These are phyloP conservation scores for Fonsecaea monophora DNA, from an alignment of 2,329 filamentous ascomycete species.

Conservation along the genomic window DNA sequence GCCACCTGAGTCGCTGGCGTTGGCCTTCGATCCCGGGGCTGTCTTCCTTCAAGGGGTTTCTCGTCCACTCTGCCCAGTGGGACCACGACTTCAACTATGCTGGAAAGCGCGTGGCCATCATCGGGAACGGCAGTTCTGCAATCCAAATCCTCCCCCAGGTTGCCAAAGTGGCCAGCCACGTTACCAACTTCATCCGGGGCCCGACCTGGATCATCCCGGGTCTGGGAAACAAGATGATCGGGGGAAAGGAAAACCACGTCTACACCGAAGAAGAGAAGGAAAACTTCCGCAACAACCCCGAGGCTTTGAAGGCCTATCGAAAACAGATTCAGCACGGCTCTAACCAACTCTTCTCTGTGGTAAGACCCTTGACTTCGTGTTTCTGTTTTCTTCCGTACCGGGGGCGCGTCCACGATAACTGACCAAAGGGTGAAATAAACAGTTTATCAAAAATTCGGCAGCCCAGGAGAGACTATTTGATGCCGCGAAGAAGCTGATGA, in stretches of 20 bases:
- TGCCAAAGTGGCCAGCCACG: conserved; percentile 33
- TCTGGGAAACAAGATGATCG: conserved; percentile 19
- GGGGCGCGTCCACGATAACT: no score
- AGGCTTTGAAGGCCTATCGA: no score
- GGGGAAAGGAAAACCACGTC: no score
- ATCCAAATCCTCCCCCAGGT: conserved; percentile 49
- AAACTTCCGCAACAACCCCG: no score
- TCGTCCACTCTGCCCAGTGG: conserved; percentile 42
- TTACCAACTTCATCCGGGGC: conserved; percentile 45
- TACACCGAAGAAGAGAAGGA: no score
- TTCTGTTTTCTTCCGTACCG: no score
- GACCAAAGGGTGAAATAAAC: no score
- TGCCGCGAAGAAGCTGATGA: conserved; percentile 28
- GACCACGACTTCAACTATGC: conserved; percentile 40
- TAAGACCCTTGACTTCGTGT: no score
- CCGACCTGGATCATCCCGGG: conserved; percentile 40
- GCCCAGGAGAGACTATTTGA: neutral
- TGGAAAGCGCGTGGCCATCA: conserved; percentile 42
- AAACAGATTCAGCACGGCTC: no score
- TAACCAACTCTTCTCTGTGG: no score
- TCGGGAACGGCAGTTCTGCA: conserved; percentile 45
- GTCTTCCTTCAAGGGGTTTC: conserved; percentile 40
- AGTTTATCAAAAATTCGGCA: no score
- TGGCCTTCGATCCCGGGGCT: conserved; percentile 44
- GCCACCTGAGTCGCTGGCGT: conserved; percentile 32